Evolutionary conservation across 1,139 yeast genomes (phyloP).

Genomic region (Scheffersomyces titani): DNA sequence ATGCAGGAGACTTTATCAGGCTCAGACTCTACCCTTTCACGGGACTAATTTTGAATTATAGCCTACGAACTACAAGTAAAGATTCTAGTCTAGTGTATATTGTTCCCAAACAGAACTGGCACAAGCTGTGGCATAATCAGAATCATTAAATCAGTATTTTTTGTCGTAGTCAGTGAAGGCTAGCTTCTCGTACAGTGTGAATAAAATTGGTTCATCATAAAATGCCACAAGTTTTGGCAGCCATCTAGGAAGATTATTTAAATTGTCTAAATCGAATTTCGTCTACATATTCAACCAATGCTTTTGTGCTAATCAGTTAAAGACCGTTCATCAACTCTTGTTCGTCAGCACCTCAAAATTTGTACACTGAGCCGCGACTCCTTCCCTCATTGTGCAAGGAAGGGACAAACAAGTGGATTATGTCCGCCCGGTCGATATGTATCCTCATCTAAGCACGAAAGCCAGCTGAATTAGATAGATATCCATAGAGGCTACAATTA

Average conservation of each 20-base stretch:
- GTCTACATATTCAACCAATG: not conserved
- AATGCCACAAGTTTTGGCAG: slow-evolving; percentile 9
- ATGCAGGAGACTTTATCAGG: not conserved
- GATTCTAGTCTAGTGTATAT: not conserved
- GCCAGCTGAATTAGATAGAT: not conserved
- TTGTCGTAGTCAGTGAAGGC: slow-evolving; percentile 51
- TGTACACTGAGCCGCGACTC: slow-evolving; percentile 73
- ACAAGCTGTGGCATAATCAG: slow-evolving; percentile 40
- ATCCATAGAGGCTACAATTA: not conserved
- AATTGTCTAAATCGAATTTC: slow-evolving; percentile 9
- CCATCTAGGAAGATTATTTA: slow-evolving; percentile 15
- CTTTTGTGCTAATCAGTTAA: slow-evolving; percentile 27
- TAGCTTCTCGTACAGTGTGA: slow-evolving; percentile 66
- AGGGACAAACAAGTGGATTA: slow-evolving; percentile 52
- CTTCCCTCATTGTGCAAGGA: slow-evolving; percentile 49
- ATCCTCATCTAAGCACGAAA: slow-evolving; percentile 47
- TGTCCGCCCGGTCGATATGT: slow-evolving; percentile 84
- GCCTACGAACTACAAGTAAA: not conserved
- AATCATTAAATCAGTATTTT: slow-evolving; percentile 80
- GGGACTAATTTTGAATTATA: too few species aligned
- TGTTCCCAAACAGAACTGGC: not conserved
- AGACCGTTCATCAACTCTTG: slow-evolving; percentile 71
- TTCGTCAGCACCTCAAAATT: slow-evolving; percentile 54
- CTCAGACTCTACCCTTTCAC: too few species aligned
- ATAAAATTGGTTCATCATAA: slow-evolving; percentile 52